These are phyloP conservation scores for Cladosporium sp. DNA, from an alignment of 2,329 filamentous ascomycete genomes.

Conservation along the genomic window DNA sequence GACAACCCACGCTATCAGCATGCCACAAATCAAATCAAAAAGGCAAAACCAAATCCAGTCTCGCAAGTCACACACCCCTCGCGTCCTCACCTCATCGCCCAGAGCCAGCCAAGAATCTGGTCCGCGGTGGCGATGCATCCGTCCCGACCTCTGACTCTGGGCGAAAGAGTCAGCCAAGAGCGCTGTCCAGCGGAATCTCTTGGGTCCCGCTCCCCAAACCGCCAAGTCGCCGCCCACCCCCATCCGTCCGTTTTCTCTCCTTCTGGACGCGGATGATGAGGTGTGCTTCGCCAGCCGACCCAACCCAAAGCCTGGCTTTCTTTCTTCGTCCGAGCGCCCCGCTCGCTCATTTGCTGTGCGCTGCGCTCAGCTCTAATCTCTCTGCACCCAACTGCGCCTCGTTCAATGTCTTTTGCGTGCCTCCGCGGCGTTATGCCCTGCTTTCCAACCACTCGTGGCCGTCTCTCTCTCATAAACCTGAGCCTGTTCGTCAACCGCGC, in stretches of 20 bases:
- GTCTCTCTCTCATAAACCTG: too few relatives aligned
- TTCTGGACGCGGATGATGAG: too few relatives aligned
- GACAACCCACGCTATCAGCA: too few relatives aligned
- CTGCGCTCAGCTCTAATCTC: background rate
- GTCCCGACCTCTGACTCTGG: constrained; percentile 2
- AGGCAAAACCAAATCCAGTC: too few relatives aligned
- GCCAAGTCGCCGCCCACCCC: constrained; percentile 5
- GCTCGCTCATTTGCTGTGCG: too few relatives aligned
- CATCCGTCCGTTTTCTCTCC: background rate
- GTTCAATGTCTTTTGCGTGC: background rate
- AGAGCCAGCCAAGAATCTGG: constrained; percentile 1
- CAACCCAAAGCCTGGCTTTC: too few relatives aligned
- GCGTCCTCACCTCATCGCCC: background rate
- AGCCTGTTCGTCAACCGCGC: too few relatives aligned
- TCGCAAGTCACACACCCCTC: too few relatives aligned
- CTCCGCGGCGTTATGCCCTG: background rate
- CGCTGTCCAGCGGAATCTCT: background rate
- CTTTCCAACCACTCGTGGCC: background rate
- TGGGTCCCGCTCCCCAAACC: background rate
- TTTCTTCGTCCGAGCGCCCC: too few relatives aligned
- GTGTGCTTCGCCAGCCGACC: too few relatives aligned
- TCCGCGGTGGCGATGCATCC: background rate
- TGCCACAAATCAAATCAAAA: too few relatives aligned
- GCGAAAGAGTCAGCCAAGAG: constrained; percentile 11
- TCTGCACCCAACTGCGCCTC: constrained; percentile 3